These are phyloP conservation scores for Populus simonii DNA, from an alignment of 345 rosid species.

Conservation along the genomic window DNA sequence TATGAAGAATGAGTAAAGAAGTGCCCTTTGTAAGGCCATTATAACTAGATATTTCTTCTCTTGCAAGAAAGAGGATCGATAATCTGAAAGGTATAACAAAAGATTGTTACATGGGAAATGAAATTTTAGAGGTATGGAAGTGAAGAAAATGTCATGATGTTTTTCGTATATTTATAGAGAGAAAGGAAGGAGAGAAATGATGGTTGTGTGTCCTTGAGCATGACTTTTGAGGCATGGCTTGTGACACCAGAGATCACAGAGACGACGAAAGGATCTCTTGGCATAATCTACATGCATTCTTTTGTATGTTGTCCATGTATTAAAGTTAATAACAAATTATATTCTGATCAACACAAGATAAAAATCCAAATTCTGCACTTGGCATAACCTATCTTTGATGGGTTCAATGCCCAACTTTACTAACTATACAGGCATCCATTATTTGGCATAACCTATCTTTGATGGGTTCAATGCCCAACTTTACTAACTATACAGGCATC, in stretches of 20 bases:
- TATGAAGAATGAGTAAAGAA: background rate
- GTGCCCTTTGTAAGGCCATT: constrained; percentile 24
- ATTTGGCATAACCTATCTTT: background rate
- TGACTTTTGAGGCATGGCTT: constrained; percentile 30
- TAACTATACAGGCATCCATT: background rate
- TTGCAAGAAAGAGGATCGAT: background rate
- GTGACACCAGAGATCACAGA: constrained; percentile 22
- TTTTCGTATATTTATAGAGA: constrained; percentile 36
- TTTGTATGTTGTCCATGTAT: background rate
- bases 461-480: background rate
- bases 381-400: background rate
- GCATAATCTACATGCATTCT: background rate
- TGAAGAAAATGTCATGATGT: constrained; percentile 10
- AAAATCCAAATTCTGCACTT: too few species aligned
- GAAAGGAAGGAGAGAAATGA: background rate
- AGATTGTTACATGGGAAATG: background rate
- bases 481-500: background rate
- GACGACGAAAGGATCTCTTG: constrained; percentile 43
- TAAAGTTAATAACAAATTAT: background rate
- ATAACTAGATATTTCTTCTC: background rate
- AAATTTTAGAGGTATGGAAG: constrained; percentile 8
- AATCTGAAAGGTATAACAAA: background rate
- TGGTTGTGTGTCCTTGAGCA: constrained; percentile 13
- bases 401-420: background rate
- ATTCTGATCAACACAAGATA: background rate